phyloP scores from a whole-genome alignment of 768 basidiomycete species.

The Lentinula sp. region DNA sequence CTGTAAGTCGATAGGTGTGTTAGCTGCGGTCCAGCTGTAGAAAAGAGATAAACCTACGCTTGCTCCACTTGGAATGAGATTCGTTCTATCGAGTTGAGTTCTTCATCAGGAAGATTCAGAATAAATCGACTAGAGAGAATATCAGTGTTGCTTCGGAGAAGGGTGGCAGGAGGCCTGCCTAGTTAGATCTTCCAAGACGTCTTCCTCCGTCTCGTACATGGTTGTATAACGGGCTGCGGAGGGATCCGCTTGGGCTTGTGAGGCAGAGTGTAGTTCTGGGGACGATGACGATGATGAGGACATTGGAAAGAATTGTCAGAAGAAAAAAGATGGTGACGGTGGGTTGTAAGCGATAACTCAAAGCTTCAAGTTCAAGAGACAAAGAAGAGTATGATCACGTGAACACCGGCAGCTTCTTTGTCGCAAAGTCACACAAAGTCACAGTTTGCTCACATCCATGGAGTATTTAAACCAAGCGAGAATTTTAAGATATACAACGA shows the following conservation, averaged over 20 bases:
- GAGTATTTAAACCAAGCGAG: neutral
- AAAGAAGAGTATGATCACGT: neutral
- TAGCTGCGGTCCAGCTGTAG: slow-evolving; percentile 8
- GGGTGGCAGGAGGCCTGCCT: slow-evolving; percentile 42
- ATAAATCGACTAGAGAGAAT: slow-evolving; percentile 73
- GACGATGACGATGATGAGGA: slow-evolving; percentile 75
- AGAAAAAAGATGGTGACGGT: slow-evolving; percentile 18
- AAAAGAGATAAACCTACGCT: slow-evolving; percentile 58
- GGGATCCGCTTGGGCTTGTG: slow-evolving; percentile 28
- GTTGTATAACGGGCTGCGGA: slow-evolving; percentile 42
- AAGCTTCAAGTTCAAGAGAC: neutral
- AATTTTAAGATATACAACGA: neutral
- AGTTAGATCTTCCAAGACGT: slow-evolving; percentile 87
- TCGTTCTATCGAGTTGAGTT: slow-evolving; percentile 85
- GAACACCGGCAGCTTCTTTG: neutral
- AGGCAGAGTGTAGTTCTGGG: slow-evolving; percentile 52
- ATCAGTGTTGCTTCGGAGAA: slow-evolving; percentile 6
- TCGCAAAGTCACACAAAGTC: neutral
- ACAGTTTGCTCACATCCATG: neutral
- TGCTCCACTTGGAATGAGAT: slow-evolving; percentile 99
- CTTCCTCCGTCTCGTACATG: slow-evolving; percentile 72
- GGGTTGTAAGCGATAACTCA: neutral
- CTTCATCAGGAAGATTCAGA: slow-evolving; percentile 90
- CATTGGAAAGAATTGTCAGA: slow-evolving; percentile 38
- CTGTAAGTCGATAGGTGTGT: slow-evolving; percentile 31